Base-by-base conservation (phyloP, 495 filamentous ascomycete species). In the Rhypophila decipiens region DNA sequence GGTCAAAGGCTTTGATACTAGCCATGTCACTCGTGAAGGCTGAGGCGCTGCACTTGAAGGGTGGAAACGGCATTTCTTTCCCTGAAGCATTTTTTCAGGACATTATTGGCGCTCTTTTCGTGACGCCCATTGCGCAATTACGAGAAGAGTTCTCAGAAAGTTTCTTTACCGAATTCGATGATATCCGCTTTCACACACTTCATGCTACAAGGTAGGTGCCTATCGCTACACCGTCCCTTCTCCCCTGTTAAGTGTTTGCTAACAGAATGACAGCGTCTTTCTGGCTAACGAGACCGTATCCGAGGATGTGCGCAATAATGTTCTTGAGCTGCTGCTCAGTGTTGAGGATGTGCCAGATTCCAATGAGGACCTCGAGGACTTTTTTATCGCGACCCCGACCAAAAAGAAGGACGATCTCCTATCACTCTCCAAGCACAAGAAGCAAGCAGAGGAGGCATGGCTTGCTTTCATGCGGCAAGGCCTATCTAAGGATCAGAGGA, bases 11-110 rank as follows among this genome's bases (percentile, higher is more conserved):
- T 36, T 64, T 96, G 50, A 84, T 82, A 1, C 65, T 96, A 24
- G 75, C 84, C 36, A 91, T 96, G 90, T 82, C 86, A 38, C 61
- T 96, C 11, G 59, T 95, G 45, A 89, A 90, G 67, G 83, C 83
- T 50, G 85, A 90, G 58, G 75, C 79, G 15, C 76, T 77, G 39
- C 72, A 86, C 60, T 61, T 82, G 23, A 70, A 74, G 40, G 70
- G 72, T 27, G 76, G 74, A 5, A 75, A 80, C 15, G 83, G 84
- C 44, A 73, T 77, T 44, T 72, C 70, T 15, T 94, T 90, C 68
- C 79, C 79, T 1, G 73, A 71, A 3, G 66, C 62, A 8, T 73
- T 84, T 33, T 84, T 96, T 51, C 67, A 59, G 17, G 72, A 74
- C 13, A 72, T 93, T 24, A 66, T 95, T 9, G 67, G 69, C 39